Evolutionary conservation across 176 grass and related monocot genomes (phyloP), one percentile per base, ranked within the genome.

Genomic region (Triticum monococcum): DNA sequence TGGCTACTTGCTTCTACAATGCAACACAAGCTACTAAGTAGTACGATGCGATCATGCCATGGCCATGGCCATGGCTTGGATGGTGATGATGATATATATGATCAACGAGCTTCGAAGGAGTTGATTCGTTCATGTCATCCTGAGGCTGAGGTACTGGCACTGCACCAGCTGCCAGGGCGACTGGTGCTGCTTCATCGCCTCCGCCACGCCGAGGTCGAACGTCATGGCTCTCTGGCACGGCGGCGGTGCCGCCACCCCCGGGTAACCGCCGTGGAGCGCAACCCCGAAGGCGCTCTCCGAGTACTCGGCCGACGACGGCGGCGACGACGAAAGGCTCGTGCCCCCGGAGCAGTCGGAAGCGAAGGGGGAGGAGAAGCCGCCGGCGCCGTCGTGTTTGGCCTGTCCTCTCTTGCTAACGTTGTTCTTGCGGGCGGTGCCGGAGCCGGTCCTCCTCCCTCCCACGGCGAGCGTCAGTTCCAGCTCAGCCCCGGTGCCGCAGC

Each of bases 401-500:
- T 12, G 36, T 41, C 36, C 50, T 41, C 56, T 48, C 59, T 28
- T 89, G 52, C 37, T 72, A 33, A 11, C n/a, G 38, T 37, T 70
- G 68, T 20, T 87, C 83, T 91, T 91, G 78, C 80, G 78, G 26
- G 30, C 13, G 20, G 12, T 46, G 28, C 40, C 32, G 32, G 18
- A 37, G 28, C 40, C 25, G 20, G 68, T 26, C 10, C 88, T 33
- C 13, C 88, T 79, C 5, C 92, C 84, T 8, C 90, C 90, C 7
- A 94, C 48, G 63, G 93, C 90, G 4, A 95, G 88, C 16, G 93
- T 95, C 32, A 95, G 88, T 83, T 95, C 93, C 12, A 95, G 88
- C 64, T 80, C 90, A 22, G 56, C 56, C 22, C 56, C 56, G 1
- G 78, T 31, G 8, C 28, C 59, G 31, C 3, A 4, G 56, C 18